phyloP scores from a whole-genome alignment of 495 filamentous ascomycete species.

The Aspergillus sparsus region DNA sequence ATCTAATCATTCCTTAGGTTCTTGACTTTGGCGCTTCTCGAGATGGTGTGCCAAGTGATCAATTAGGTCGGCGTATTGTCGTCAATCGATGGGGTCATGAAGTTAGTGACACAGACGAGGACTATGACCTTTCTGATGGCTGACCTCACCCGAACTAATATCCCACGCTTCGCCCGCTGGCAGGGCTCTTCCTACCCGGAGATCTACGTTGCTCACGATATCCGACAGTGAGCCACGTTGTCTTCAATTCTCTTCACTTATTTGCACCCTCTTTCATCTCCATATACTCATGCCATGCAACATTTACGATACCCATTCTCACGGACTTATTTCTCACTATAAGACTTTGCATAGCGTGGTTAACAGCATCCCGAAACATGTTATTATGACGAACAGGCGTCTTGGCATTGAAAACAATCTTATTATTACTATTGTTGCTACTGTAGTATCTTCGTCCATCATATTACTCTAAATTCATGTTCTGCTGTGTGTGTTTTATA shows the following conservation, averaged over 20 bases:
- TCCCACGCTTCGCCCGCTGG: conserved; percentile 5
- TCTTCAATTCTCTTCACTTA: conserved; percentile 6
- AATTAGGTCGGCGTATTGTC: conserved; percentile 77
- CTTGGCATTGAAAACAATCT: conserved; percentile 26
- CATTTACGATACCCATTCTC: conserved; percentile 29
- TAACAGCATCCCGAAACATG: conserved; percentile 40
- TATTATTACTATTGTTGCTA: conserved; percentile 20
- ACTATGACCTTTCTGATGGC: conserved; percentile 44
- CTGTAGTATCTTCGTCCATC: conserved; percentile 8
- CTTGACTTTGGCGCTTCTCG: conserved; percentile 84
- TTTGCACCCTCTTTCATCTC: conserved; percentile 6
- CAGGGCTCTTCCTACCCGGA: not conserved
- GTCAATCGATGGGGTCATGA: conserved; percentile 63
- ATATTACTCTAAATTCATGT: conserved; percentile 5
- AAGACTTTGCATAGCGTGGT: conserved; percentile 51
- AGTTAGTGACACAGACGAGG: conserved; percentile 43
- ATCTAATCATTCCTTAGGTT: conserved; percentile 24
- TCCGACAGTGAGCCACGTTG: conserved; percentile 4
- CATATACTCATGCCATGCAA: conserved; percentile 23
- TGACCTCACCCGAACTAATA: conserved; percentile 14
- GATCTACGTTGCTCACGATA: not conserved
- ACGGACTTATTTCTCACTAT: conserved; percentile 26
- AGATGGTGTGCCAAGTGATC: conserved; percentile 71
- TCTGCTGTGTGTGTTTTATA: conserved; percentile 10
- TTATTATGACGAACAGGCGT: conserved; percentile 43